Evolutionary conservation across 2,329 filamentous ascomycete genomes (phyloP), one percentile per base, ranked within the genome.

Genomic region (Colletotrichum lini): DNA sequence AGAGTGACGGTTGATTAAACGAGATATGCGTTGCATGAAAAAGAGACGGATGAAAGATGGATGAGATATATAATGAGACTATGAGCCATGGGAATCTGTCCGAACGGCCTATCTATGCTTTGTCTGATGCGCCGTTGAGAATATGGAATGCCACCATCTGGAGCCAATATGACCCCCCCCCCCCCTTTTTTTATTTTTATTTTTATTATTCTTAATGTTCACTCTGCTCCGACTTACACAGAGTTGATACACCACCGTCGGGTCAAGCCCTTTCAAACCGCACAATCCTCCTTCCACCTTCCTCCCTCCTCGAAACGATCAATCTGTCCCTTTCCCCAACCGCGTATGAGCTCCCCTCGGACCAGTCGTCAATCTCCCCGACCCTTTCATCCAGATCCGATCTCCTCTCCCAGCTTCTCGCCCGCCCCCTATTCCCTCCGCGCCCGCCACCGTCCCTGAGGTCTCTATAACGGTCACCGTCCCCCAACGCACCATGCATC

Each of bases 301-400:
- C 66, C 44, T 52, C 66, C 61, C 70, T 61, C 30, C 42, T 42
- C 23, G 45, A 21, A 12, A 63, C 58, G 1, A 26, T 12, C 42
- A 52, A 40, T 15, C 54, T 42, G 42, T 60, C 26, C 16, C 47
- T 54, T n/a, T 70, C 66, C 18, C 66, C 54, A 2, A 63, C 3
- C 18, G 21, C 23, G 26, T 70, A 70, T 21, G 67, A 69, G 35
- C 57, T 58, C 35, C 63, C 49, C 38, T 65, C 49, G 10, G 56
- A 56, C 15, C 23, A 23, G 23, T 70, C 50, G 10, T 70, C 70
- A 45, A 69, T 64, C 44, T 70, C 60, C n/a, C 67, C 66, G n/a
- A 65, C 50, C 44, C 49, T 56, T 0, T 70, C 66, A 18, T 57
- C 60, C 26, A 23, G 21, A 49, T 70, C 66, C 47, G 49, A 65